Base-by-base conservation (phyloP, 192 early-diverging fungal species). In the Rhizophlyctis rosea region DNA sequence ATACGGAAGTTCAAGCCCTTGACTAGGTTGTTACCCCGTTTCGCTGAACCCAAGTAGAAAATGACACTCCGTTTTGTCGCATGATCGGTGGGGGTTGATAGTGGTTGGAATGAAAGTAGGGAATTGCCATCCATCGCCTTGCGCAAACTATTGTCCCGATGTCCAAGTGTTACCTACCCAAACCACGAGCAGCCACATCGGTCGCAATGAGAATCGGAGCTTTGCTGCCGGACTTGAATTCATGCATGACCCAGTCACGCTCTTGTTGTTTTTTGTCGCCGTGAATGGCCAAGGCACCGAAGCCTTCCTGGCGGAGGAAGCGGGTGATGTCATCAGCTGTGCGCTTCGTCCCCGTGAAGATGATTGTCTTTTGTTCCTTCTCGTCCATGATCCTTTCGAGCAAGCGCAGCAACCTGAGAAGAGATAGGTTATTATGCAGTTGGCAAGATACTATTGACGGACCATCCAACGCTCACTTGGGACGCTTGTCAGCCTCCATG, bases 251-350 rank as follows among this genome's bases (percentile, higher is more conserved):
- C 93, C 92, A 93, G 79, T 96, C 94, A 69, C 95, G 93, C 68
- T 96, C 93, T 36, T 77, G 85, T 76, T 98, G 95, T 35, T 86
- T 87, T 73, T 96, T 96, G 77, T 95, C 94, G 59, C 95, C 95
- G 67, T 98, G 95, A 72, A 98, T 95, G 50, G 92, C 94, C 54
- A 95, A 68, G 0, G 93, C 94, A 16, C 89, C 85, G 79, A 88
- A 99, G 9, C 93, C 91, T 65, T 94, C 93, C 47, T 89, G 88
- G 35, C 93, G 82, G 61, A 99, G 76, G 57, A 85, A 85, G 56
- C 86, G 79, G n/a, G 93, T 94, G 60, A 98, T 67, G 83, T 90
- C 84, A 58, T 94, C 87, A 3, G 76, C 78, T 39, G 62, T 77
- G 16, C 67, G 62, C 73, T 83, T 83, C 24, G 78, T 83, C 7